Evolutionary conservation across 192 early-diverging fungal genomes (phyloP), one percentile per base, ranked within the genome.

Genomic region (Coemansia sp.): DNA sequence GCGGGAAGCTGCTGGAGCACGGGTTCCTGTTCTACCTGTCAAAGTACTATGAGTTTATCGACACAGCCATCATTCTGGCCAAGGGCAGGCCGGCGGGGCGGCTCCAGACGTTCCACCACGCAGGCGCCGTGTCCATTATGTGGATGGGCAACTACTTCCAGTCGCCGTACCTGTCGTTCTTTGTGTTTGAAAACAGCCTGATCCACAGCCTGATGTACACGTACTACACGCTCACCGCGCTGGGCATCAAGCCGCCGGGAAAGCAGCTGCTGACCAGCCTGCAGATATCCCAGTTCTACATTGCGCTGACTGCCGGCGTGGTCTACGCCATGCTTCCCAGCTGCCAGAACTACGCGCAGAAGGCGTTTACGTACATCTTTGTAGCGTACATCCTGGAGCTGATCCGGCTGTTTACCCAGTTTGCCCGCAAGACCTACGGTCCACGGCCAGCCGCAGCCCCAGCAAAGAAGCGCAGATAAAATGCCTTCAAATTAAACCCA

Each of bases 121-220:
- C 90, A 10, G 91, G 91, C 45, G 91, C 92, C 10, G 91, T 94
- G 60, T 69, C 90, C 55, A 88, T 89, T 52, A 94, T 94, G 92
- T 92, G 88, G 88, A 70, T 86, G 24, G 88, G 89, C 47, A 88
- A 89, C 66, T 83, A 85, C 54, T 85, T 83, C 55, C 87, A 87
- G 69, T 83, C 90, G 16, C 84, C 88, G 21, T 88, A 89, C 35
- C 85, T 91, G 70, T 88, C 90, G 86, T 89, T 94, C 67, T 92
- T 92, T 77, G 91, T 92, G 48, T 69, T 80, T 63, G 77, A 80
- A 40, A 94, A 94, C 81, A 92, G 90, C 21, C 88, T 92, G 64
- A 89, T 94, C 49, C 92, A 94, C 81, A 85, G 88, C 56, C 61
- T 94, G 57, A 94, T 94, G 92, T 94, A 94, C 78, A 70, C 67